Conservation (phyloP, 805 yeast genomes). For the Lachancea sp. region DNA sequence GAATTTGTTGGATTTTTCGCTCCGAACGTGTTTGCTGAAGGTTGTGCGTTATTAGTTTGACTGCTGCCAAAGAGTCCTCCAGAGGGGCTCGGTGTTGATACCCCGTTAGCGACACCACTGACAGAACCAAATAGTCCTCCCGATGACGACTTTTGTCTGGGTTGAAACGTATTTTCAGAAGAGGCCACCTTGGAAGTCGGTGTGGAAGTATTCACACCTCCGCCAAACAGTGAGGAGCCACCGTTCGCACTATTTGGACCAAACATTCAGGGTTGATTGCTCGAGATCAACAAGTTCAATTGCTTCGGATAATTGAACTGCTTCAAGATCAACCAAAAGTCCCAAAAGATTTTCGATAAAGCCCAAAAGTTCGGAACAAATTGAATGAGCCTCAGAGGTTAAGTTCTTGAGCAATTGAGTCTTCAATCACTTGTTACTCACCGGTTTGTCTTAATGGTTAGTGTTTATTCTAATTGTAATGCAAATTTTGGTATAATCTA, state of each 20-base stretch:
- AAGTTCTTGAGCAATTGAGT: background rate
- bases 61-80: constrained; percentile 30
- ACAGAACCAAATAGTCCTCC: constrained; percentile 23
- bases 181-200: constrained; percentile 31
- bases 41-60: constrained; percentile 8
- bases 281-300: background rate
- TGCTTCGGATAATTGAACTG: no score
- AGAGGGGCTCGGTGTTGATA: constrained; percentile 28
- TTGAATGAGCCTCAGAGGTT: no score
- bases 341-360: no score
- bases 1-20: constrained; percentile 9
- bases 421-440: background rate
- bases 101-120: constrained; percentile 14
- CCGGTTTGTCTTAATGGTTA: background rate
- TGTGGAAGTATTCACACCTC: constrained; percentile 27
- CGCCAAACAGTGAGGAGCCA: constrained; percentile 22
- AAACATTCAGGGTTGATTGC: constrained; percentile 11
- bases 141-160: constrained; percentile 22
- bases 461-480: background rate
- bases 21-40: constrained; percentile 14
- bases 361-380: no score
- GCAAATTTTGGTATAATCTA: background rate
- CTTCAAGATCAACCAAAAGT: no score
- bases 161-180: constrained; percentile 19
- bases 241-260: constrained; percentile 14